Evolutionary conservation across 768 basidiomycete species (phyloP), one percentile per base, ranked within the genome.

Genomic region (Pleurotus cornucopiae): DNA sequence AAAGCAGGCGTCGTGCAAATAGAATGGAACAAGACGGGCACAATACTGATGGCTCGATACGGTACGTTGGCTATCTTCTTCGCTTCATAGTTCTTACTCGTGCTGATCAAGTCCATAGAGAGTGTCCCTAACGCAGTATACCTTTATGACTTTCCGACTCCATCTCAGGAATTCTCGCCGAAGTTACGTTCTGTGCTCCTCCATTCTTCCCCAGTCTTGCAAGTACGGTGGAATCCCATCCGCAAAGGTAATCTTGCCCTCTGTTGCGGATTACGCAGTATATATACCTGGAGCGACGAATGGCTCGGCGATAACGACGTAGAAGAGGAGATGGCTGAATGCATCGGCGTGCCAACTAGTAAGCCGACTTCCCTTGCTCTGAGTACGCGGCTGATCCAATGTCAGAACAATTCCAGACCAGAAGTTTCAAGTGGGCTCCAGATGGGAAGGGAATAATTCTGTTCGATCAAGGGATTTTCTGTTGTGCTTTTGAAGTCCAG

Each of bases 271-370:
- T 78, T 70, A 48, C 79, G 80, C 55, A 83, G 86, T 54, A 66
- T 91, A 20, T 90, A 88, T 67, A 82, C 78, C 6, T 94, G 91
- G 91, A 90, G 86, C 60, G 89, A 91, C 59, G 90, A 92, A 63
- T 91, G 88, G 88, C 70, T 83, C 13, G 78, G 76, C 25, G 83
- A 83, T 45, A 40, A 41, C 30, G 60, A 76, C 3, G 73, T 72
- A 16, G 79, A 80, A 44, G 85, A 83, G 64, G 92, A 93, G 64
- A 87, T 93, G 71, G 91, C 92, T 2, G 94, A 96, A 68, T 95
- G 92, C 62, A 82, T 95, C 34, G 91, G 91, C 5, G 83, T 97
- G 3, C 94, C 94, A 34, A 81, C 88, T n/a, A 83, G 90, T 89
- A 65, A 71, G 91, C 13, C 26, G 39, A 20, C 58, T 64, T 58